phyloP scores from a whole-genome alignment of 106 monocot genomes.

The Agapanthus africanus region DNA sequence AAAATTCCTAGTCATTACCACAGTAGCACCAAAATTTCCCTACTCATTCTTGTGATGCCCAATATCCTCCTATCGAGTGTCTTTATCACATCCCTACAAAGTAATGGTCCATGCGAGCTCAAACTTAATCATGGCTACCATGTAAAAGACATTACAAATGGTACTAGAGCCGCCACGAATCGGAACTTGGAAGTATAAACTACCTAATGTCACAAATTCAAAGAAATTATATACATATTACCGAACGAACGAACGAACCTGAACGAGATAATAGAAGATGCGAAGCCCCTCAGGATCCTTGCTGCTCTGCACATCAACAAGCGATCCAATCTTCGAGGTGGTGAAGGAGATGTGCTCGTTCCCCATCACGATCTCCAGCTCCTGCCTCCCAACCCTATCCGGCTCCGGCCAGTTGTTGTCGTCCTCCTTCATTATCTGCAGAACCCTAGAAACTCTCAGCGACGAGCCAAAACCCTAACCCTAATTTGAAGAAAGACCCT shows the following conservation, averaged over 20 bases:
- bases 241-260: conserved; percentile 60
- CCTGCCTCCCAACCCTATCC: conserved; percentile 84
- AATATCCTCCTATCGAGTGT: no score
- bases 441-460: background rate
- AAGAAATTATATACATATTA: no score
- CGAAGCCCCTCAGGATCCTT: conserved; percentile 91
- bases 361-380: conserved; percentile 96
- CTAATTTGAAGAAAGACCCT: background rate
- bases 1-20: no score
- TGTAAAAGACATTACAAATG: no score
- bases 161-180: no score
- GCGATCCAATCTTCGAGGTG: conserved; percentile 94
- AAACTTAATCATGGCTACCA: no score
- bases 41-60: no score
- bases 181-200: no score
- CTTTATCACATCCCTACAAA: no score
- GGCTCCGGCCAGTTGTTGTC: conserved; percentile 99
- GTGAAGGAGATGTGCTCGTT: conserved; percentile 98
- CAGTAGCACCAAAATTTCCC: no score
- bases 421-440: conserved; percentile 94
- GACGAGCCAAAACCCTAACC: conserved; percentile 6
- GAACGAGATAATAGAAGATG: conserved; percentile 88
- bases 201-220: no score
- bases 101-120: no score
- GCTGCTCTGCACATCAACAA: conserved; percentile 89